phyloP scores from a whole-genome alignment of 1,284 basidiomycete species.

The Sanghuangporus baumii region DNA sequence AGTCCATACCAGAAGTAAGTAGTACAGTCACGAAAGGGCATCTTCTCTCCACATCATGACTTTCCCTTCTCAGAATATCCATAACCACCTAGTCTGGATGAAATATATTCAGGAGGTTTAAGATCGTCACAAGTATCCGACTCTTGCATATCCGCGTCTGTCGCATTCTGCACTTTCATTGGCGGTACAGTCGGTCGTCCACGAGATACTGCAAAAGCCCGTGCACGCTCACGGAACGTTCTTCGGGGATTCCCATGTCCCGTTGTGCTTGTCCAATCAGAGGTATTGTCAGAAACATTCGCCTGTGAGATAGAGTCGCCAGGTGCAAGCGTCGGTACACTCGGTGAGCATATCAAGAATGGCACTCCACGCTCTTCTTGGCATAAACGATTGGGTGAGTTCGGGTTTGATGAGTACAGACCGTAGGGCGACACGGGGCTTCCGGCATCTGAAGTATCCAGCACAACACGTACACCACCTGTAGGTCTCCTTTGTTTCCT shows the following conservation, averaged over 20 bases:
- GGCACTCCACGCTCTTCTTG: not conserved
- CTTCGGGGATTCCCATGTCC: not conserved
- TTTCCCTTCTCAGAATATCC: not conserved
- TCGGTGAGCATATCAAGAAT: not conserved
- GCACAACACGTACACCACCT: not conserved
- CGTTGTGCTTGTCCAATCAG: not conserved
- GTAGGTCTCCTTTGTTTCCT: not conserved
- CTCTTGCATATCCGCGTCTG: not conserved
- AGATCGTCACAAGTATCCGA: not conserved
- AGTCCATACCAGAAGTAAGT: not conserved
- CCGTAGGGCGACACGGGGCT: not conserved
- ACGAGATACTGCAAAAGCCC: not conserved
- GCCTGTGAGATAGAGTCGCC: not conserved
- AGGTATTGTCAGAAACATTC: not conserved
- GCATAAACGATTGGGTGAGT: not conserved
- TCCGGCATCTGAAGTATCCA: not conserved
- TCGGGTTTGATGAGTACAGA: not conserved
- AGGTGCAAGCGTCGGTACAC: not conserved
- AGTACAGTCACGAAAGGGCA: not conserved
- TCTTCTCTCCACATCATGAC: not conserved
- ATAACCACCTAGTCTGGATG: not conserved
- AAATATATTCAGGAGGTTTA: not conserved
- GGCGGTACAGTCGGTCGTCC: not conserved
- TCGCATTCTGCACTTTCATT: conserved; percentile 1
- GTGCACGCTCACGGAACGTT: not conserved